Conservation (phyloP, 2,329 filamentous ascomycete species). For the Scortechinia acanthostroma region DNA sequence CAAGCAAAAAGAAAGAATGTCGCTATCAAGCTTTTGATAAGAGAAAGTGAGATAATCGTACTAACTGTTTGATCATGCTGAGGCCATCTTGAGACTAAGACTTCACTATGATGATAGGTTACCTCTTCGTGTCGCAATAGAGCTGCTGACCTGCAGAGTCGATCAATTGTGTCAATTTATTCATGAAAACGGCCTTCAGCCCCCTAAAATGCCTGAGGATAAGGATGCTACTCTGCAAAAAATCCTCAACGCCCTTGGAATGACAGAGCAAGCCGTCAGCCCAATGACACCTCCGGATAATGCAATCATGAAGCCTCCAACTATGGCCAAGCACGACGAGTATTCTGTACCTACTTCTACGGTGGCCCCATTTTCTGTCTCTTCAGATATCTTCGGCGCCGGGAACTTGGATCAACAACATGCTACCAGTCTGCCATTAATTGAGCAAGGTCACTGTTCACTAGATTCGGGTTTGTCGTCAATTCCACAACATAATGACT, state of each 20-base stretch:
- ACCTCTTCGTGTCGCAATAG: conserved; percentile 21
- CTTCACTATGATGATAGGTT: conserved; percentile 12
- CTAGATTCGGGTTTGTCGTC: no score
- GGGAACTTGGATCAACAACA: neutral
- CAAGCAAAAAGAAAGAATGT: conserved; percentile 24
- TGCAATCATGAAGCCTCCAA: neutral
- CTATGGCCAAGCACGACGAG: neutral
- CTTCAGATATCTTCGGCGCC: neutral
- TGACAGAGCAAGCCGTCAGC: neutral
- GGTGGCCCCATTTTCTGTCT: neutral
- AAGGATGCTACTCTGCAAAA: neutral
- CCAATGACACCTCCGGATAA: neutral
- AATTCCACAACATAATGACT: no score
- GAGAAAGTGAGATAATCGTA: neutral
- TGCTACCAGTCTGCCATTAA: no score
- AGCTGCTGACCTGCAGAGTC: conserved; percentile 23
- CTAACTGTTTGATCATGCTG: neutral
- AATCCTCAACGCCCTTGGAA: neutral
- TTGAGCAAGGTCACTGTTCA: no score
- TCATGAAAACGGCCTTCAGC: conserved; percentile 24
- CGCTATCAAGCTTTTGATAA: conserved; percentile 7
- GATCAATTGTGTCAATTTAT: conserved; percentile 29
- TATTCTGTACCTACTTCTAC: neutral
- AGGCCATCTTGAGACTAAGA: neutral
- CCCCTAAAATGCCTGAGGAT: conserved; percentile 19